A percentile compares a stretch with the other conserved stretches of the same genome.
Evolutionary conservation across 345 rosid species (phyloP).

Genomic region (Alliaria petiolata): DNA sequence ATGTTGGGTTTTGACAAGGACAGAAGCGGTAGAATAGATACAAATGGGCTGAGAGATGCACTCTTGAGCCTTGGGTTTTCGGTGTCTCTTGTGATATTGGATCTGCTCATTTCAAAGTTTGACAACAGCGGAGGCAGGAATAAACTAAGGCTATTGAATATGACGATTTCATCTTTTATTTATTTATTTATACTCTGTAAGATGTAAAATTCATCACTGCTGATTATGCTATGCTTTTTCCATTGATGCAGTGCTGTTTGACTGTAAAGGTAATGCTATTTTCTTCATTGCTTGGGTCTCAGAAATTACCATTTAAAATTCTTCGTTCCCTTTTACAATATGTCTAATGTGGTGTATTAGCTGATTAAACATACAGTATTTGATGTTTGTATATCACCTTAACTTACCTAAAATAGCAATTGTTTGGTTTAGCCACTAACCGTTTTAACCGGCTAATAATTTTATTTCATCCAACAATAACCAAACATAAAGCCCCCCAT

Average conservation of each 20-base stretch:
- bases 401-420: too few species aligned
- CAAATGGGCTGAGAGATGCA: conserved; percentile 77
- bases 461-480: too few species aligned
- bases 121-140: conserved; percentile 73
- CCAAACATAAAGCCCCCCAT: too few species aligned
- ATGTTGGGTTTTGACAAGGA: too few species aligned
- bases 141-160: conserved; percentile 81
- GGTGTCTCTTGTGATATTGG: conserved; percentile 63
- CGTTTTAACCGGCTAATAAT: too few species aligned
- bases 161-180: conserved; percentile 66
- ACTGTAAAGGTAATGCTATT: conserved; percentile 75
- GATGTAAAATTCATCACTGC: not conserved
- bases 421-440: too few species aligned
- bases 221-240: not conserved
- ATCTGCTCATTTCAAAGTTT: conserved; percentile 75
- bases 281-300: too few species aligned
- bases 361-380: too few species aligned
- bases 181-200: not conserved
- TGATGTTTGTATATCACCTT: too few species aligned
- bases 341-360: too few species aligned
- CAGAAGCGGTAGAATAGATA: conserved; percentile 81
- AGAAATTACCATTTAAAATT: too few species aligned
- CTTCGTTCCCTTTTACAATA: too few species aligned
- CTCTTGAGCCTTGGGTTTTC: conserved; percentile 72
- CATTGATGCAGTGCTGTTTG: conserved; percentile 73